Base-by-base conservation (phyloP, 768 basidiomycete species). In the Ramaria rubella region DNA sequence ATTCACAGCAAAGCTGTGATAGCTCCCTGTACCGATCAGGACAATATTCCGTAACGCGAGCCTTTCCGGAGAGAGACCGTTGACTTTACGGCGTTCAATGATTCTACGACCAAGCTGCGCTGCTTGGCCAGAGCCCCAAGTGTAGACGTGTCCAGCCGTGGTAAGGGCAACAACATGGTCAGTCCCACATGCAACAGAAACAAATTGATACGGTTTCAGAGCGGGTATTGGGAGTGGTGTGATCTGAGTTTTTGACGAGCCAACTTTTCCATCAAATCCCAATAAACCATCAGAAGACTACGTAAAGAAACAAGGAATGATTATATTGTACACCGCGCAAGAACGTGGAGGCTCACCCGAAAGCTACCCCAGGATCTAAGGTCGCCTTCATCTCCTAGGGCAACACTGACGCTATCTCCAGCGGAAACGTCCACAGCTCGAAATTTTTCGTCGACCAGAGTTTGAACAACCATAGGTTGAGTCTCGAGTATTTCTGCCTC, bases 111-210 rank as follows among this genome's bases (percentile, higher is more conserved):
- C 78, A 31, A 79, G 70, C 60, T 76, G 75, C 50, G 69, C 70
- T 60, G 74, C 71, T 59, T 75, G 70, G 21, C 73, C 72, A 58
- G 73, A 72, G 7, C 78, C 78, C 70, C 76, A 75, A 23, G 72
- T 71, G 59, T 72, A 76, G 40, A 79, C 76, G 53, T 68, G 64
- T 2, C 78, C 78, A 27, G 69, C 69, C 1, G 68, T 69, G n/a
- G 75, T 75, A 21, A 79, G 70, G 4, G 75, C 75, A 31, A 79
- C 62, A 44, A 77, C 75, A 63, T 78, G 77, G 58, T 79, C 74
- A 38, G 70, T 67, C 2, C 78, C 78, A 46, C 61, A 61, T 21
- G 55, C 59, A 27, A 61, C 55, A n/a, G 52, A 36, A 31, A 60
- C 55, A 48, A 61, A 61, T 26, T 46, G 44, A 46, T 52, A 45